Evolutionary conservation across 129 eudicot species (phyloP), one percentile per base, ranked within the genome.

Genomic region (Centella asiatica): DNA sequence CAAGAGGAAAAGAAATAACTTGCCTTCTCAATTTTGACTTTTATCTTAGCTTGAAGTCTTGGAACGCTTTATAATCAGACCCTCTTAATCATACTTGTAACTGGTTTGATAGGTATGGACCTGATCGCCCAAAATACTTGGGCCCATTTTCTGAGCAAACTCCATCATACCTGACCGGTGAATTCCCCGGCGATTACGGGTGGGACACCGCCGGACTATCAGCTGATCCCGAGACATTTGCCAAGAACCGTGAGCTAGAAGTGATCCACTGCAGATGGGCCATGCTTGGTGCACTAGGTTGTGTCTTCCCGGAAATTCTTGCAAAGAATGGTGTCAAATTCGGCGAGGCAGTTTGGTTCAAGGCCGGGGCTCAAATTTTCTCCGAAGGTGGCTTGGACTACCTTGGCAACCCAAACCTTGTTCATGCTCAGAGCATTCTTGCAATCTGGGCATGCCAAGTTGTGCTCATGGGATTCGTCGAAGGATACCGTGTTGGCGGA

Each of bases 211-310:
- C 88, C 0, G 94, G 94, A 17, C 75, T 81, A 22, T 81, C 88
- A 3, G 88, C 88, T 5, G 94, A 81, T 61, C 94, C 94, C 1
- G 94, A 85, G 76, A 85, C 94, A 23, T 85, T 85, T 23, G 87
- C 85, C 72, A 84, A 75, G 84, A 84, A 84, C 80, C 85, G 93
- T 62, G 87, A 85, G 62, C 85, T 81, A 14, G 88, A 85, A 57
- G 94, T 85, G 78, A 85, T 85, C 80, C 94, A 85, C 80, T 70
- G 71, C 42, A 61, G 88, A 52, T 81, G 94, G 94, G 94, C 88
- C 50, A 81, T 85, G 88, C 84, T 85, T 13, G 94, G 94, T 20
- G 94, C 94, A 12, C 78, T 85, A 8, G 94, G 94, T 33, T 81
- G 87, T 20, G 83, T 85, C 20, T 85, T 85, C 85, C 94, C 94